A percentile compares a stretch with the other conserved stretches of the same genome.
Conservation (phyloP, 73 alveolate genomes). For the Symbiodinium pilosum region DNA sequence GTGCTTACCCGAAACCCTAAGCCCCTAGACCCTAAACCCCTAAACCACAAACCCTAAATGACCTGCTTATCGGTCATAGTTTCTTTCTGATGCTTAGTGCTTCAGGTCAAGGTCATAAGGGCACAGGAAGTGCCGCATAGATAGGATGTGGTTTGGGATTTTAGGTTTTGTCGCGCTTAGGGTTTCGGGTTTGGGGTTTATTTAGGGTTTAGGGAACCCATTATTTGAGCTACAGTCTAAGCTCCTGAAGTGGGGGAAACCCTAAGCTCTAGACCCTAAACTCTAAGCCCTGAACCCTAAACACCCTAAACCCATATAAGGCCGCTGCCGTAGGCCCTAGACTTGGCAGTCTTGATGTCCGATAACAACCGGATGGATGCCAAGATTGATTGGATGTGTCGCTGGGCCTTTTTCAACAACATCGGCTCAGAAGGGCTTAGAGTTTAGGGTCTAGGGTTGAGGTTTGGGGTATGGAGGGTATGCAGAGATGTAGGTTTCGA, state of each 20-base stretch:
- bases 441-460: neutral
- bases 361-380: conserved; percentile 73
- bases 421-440: neutral
- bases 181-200: neutral
- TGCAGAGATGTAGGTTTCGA: too few relatives aligned
- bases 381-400: conserved; percentile 64
- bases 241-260: too few relatives aligned
- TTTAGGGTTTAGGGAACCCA: neutral
- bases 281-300: neutral
- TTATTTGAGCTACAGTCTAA: too few relatives aligned
- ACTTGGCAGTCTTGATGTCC: conserved; percentile 79
- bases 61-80: too few relatives aligned
- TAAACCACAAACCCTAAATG: too few relatives aligned
- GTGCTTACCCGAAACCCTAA: neutral
- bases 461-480: neutral
- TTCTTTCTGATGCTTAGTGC: too few relatives aligned
- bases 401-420: neutral
- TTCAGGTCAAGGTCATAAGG: too few relatives aligned
- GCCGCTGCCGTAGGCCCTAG: conserved; percentile 15
- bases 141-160: too few relatives aligned
- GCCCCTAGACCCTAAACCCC: neutral
- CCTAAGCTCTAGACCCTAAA: too few relatives aligned
- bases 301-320: neutral
- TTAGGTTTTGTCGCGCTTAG: neutral
- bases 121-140: too few relatives aligned